Evolutionary conservation across 1,284 basidiomycete species (phyloP), one percentile per base, ranked within the genome.

Genomic region (Xerocomus nothofagi): DNA sequence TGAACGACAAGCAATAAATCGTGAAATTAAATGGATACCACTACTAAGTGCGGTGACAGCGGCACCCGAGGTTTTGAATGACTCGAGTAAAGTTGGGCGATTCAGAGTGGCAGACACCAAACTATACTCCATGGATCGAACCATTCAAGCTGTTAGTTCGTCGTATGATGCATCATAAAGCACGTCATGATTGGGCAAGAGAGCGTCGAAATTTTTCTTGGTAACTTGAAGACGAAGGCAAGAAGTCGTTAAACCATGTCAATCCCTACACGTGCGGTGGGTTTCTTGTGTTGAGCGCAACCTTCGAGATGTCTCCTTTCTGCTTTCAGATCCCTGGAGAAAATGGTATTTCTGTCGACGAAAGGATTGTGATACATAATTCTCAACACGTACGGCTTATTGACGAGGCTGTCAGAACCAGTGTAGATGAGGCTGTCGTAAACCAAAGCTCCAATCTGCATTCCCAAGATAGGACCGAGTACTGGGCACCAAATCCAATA

Each of bases 401-500:
- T 82, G 40, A 85, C 53, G 18, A 78, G 56, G 46, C 77, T 81
- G 38, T 85, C 82, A 11, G 70, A 48, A 3, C 81, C 81, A 17
- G 74, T 72, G 59, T 76, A 81, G 50, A 84, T 48, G 38, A 83
- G 70, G 9, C 65, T 39, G 54, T 84, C 82, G 53, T 85, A 85
- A 21, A 76, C 56, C 48, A 80, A 69, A 7, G 73, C 73, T 31
- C 79, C 84, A 9, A 69, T 55, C 45, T 80, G 72, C 39, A 74
- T 80, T 21, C 84, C 85, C 23, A 78, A 50, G 52, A 86, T 76
- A 3, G 83, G 78, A 2, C 68, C 84, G 33, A 87, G 66, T 11
- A 83, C 55, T 12, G 84, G 80, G 57, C 82, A 84, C 88, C 88
- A 91, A 14, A 88, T 52, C 86, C 86, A 91, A 61, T 89, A 91